Base-by-base conservation (phyloP, 192 early-diverging fungal species). In the Chytriomyces sp. region DNA sequence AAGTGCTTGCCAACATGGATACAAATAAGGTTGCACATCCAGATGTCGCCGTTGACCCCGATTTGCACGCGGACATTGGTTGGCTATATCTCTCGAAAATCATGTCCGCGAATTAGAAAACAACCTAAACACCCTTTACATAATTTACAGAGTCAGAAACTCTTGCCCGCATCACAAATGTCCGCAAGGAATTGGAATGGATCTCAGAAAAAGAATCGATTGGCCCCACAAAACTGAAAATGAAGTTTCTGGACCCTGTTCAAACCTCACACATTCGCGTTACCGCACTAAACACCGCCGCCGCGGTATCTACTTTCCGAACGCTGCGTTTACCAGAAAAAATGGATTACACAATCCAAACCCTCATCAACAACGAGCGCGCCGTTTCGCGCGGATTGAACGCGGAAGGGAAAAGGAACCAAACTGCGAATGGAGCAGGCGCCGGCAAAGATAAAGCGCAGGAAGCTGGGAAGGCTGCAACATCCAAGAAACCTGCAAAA, bases 121-220 rank as follows among this genome's bases (percentile, higher is more conserved):
- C n/a, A 61, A 20, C 47, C 7, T 47, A n/a, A 9, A 35, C 0
- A 16, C 45, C 8, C 0, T 63, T 23, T 47, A 50, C 16, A 49
- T 11, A 4, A 46, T 24, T 45, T 18, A 11, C 64, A 85, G 86
- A 83, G 49, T 53, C 61, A 8, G 79, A 82, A 49, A 86, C 86
- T 1, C 69, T 80, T 43, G 61, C 84, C 50, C 87, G 85, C 50
- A 80, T 87, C 50, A 53, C 57, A 6, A 82, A 66, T 26, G 77
- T 89, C 13, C 63, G 72, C 6, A 89, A 87, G 69, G 89, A 91
- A 66, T 73, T 90, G 62, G 82, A 83, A 60, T 91, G 89, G 89
- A 82, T 80, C 18, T 82, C 86, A 3, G 89, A 89, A 72, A 86
- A 84, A 50, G 89, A 89, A 35, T 77, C 80, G 0, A 82, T 91